Base-by-base conservation (phyloP, 305 asterid genomes). In the Fraxinus angustifolia region DNA sequence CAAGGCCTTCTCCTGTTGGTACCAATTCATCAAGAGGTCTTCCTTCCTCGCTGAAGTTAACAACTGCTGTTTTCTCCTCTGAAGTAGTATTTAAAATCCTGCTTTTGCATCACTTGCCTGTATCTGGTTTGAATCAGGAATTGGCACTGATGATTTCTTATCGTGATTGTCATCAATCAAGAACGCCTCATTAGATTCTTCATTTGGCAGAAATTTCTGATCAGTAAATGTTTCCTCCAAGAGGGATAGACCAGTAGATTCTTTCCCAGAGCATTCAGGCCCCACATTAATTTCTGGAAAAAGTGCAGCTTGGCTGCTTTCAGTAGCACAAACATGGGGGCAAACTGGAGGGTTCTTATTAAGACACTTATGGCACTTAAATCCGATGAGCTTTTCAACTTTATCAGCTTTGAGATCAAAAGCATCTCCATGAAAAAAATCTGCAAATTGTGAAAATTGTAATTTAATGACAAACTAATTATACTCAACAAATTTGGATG, bases 391-490 rank as follows among this genome's bases (percentile, higher is more conserved):
- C 77, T 81, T 84, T 83, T 86, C 86, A 81, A 93, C 79, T 78
- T 84, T 90, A 83, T 90, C 96, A 80, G 84, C 90, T 70, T 84
- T 84, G 84, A 91, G 96, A 87, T 79, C 87, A 85, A 91, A 87
- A 79, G 98, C 97, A 83, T 95, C 97, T 84, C 94, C 98, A 88
- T 95, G 99, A 85, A 89, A 91, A 97, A 98, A 95, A 83, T 85
- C 99, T 95, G 97, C 91, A 87, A 40, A 79, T 70, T 35, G 76
- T 75, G 42, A 31, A 80, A 83, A 82, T 42, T 68, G 72, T 68
- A 77, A 83, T 38, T 58, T 62, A 81, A 31, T 73, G 87, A 79
- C 79, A 80, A 87, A 82, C 81, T 76, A 81, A 77, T 48, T 48
- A 73, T 67, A 75, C 77, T 80, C 31, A 78, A 83, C 78, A 78